Evolutionary conservation across 1,284 basidiomycete genomes (phyloP).

Genomic region (Apiotrichum gamsii): DNA sequence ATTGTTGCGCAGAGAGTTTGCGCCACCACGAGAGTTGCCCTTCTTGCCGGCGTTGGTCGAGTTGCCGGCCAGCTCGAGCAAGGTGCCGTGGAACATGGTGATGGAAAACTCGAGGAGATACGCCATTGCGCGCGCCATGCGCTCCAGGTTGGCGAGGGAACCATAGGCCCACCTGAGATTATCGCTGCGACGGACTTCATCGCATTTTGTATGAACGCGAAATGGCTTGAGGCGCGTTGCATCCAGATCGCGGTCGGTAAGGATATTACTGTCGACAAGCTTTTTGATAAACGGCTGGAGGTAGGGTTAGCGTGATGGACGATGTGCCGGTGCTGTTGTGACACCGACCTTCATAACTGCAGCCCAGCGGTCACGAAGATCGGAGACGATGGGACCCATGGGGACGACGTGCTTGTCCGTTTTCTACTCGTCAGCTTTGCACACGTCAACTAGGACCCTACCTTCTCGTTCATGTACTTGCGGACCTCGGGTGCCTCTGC

Average conservation of each 20-base stretch:
- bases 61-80: constrained; percentile 50
- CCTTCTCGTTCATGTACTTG: constrained; percentile 85
- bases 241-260: constrained; percentile 39
- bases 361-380: constrained; percentile 46
- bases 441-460: constrained; percentile 32
- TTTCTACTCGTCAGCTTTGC: constrained; percentile 13
- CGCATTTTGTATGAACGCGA: constrained; percentile 33
- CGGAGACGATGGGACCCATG: constrained; percentile 52
- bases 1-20: constrained; percentile 33
- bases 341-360: constrained; percentile 64
- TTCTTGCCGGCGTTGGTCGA: constrained; percentile 38
- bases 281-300: constrained; percentile 37
- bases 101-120: constrained; percentile 75
- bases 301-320: neutral
- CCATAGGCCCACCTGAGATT: constrained; percentile 28
- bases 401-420: constrained; percentile 59
- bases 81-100: constrained; percentile 63
- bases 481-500: constrained; percentile 84
- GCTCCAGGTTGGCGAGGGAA: constrained; percentile 33
- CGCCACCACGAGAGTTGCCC: constrained; percentile 24
- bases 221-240: constrained; percentile 37
- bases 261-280: constrained; percentile 35
- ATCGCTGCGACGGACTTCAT: too few relatives aligned
- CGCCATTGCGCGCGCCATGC: constrained; percentile 71
- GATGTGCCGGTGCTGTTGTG: too few relatives aligned